Percentiles rank a stretch among this genome's conserved stretches.
These are phyloP conservation scores for Elsinoe arachidis DNA, from an alignment of 2,329 filamentous ascomycete genomes.

Conservation along the genomic window DNA sequence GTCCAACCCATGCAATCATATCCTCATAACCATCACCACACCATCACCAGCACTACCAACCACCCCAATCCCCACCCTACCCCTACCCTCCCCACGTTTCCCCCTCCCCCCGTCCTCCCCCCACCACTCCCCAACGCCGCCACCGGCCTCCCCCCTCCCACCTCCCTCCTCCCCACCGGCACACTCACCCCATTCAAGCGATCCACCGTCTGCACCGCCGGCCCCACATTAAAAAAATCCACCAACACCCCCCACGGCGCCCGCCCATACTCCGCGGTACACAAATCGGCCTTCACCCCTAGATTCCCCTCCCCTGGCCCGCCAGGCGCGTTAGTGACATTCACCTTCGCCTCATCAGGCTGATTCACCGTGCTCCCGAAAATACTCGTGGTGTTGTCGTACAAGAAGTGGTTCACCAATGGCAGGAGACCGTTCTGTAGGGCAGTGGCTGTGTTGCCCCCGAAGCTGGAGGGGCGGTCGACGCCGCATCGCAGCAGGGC, in stretches of 20 bases:
- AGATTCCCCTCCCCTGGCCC: constrained; percentile 45
- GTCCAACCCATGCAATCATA: neutral
- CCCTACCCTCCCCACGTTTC: neutral
- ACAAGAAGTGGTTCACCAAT: constrained; percentile 73
- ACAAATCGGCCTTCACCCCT: constrained; percentile 42
- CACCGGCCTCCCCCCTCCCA: constrained; percentile 16
- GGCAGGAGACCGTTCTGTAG: constrained; percentile 54
- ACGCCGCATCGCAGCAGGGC: constrained; percentile 63
- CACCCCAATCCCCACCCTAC: neutral
- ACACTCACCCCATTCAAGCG: constrained; percentile 50
- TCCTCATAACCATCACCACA: neutral
- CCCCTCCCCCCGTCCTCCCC: neutral
- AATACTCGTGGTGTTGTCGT: constrained; percentile 43
- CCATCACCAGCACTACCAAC: neutral
- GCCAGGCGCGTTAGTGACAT: constrained; percentile 56
- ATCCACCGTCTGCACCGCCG: constrained; percentile 62
- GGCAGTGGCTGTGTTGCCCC: constrained; percentile 41
- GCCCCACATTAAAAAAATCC: constrained; percentile 69
- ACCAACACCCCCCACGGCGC: constrained; percentile 67
- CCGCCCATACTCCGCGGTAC: constrained; percentile 49
- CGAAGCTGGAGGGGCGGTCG: constrained; percentile 52
- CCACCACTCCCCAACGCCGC: neutral
- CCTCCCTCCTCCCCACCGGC: constrained; percentile 35
- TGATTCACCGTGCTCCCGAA: constrained; percentile 44
- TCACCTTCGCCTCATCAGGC: constrained; percentile 53